Base-by-base conservation (phyloP, 2,329 filamentous ascomycete species). In the Ilyonectria mors-panacis region DNA sequence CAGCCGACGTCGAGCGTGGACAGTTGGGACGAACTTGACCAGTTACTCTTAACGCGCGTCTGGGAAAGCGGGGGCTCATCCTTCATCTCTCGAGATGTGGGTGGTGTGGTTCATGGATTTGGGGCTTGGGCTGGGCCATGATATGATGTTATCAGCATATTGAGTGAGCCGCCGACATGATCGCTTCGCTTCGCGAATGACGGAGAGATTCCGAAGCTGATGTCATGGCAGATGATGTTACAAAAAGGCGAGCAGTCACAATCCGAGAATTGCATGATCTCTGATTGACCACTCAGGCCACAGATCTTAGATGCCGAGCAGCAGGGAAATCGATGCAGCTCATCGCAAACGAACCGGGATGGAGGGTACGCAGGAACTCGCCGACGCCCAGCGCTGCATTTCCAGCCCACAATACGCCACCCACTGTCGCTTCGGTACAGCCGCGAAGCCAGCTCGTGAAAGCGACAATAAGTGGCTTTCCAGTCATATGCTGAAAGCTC, bases 101-200 rank as follows among this genome's bases (percentile, higher is more conserved):
- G 35, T 53, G 61, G 61, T 64, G 45, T 45, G 54, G 28, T 58
- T 26, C 35, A 45, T 37, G 8, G 21, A 23, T 55, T 17, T 42
- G 33, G 9, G 33, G 37, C 37, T 42, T 10, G 12, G 53, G 13
- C 53, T 39, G 26, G 23, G 15, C 44, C 44, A 45, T 48, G 39
- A 48, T 28, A 30, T 26, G 26, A 28, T 33, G 48, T 5, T 51
- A 51, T 51, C 26, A 51, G 48, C 48, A 33, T 33, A 17, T 51
- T 33, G 17, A 42, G 48, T 33, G 33, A 51, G 48, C 33, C 26
- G 26, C 30, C 33, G 51, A 26, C 12, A 35, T 39, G 33, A 30
- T 53, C 50, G 50, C 48, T 28, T 39, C 58, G 30, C n/a, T 35
- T 17, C 8, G 15, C 5, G 15, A 19, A 19, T 33, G 28, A 33